These are phyloP conservation scores for Neonectria neomacrospora DNA, from an alignment of 2,329 filamentous ascomycete species.

Conservation along the genomic window DNA sequence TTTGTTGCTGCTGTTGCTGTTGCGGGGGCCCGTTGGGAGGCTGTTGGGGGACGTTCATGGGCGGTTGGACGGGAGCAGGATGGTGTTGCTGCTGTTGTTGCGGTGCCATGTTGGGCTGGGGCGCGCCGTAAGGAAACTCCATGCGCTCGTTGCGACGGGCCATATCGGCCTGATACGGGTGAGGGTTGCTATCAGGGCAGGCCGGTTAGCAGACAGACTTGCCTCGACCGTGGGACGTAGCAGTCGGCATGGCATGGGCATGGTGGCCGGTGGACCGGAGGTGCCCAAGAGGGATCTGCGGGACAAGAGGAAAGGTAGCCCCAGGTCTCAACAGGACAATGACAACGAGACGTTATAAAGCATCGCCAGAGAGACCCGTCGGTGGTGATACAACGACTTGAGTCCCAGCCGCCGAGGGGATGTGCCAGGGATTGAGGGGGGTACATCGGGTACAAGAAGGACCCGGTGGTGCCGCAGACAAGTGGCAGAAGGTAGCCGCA, in stretches of 20 bases:
- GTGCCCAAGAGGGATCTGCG: constrained; percentile 17
- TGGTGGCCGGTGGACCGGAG: constrained; percentile 29
- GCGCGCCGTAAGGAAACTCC: constrained; percentile 55
- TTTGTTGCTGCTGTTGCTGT: constrained; percentile 50
- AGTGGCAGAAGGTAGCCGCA: constrained; percentile 30
- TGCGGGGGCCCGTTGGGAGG: constrained; percentile 46
- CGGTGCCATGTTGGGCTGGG: constrained; percentile 53
- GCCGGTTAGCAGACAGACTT: constrained; percentile 46
- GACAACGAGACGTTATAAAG: constrained; percentile 39
- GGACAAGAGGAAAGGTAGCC: constrained; percentile 29
- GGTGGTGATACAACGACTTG: constrained; percentile 40
- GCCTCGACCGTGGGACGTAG: constrained; percentile 39
- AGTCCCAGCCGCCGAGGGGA: constrained; percentile 28
- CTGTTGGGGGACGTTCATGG: constrained; percentile 58
- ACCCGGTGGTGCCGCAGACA: constrained; percentile 32
- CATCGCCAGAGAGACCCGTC: constrained; percentile 29
- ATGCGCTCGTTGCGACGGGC: constrained; percentile 57
- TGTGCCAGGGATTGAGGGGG: constrained; percentile 28
- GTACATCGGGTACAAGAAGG: constrained; percentile 36
- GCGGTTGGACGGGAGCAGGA: constrained; percentile 53
- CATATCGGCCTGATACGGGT: constrained; percentile 65
- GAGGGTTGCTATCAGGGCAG: constrained; percentile 50
- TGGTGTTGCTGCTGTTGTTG: constrained; percentile 52
- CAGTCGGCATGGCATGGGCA: constrained; percentile 42
- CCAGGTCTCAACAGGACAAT: constrained; percentile 27